phyloP scores from a whole-genome alignment of 2,329 filamentous ascomycete species.

The Pseudogymnoascus sp. region DNA sequence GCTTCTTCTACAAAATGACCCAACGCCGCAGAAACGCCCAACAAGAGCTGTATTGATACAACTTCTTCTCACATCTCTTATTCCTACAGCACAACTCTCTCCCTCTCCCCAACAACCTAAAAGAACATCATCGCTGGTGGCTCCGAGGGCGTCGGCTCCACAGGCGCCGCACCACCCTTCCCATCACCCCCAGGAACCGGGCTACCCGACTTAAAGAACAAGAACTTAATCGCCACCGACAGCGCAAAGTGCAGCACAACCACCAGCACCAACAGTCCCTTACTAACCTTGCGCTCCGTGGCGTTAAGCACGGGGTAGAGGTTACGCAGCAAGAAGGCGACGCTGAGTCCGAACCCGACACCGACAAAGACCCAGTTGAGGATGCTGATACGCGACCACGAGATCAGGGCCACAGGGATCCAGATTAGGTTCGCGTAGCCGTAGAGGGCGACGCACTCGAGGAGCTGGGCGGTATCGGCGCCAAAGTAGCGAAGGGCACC shows the following conservation, averaged over 20 bases:
- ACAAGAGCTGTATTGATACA: too few relatives aligned
- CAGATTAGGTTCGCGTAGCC: conserved; percentile 96
- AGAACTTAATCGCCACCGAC: conserved; percentile 85
- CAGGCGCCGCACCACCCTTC: not conserved
- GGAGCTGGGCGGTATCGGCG: conserved; percentile 81
- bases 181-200: conserved; percentile 30
- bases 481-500: conserved; percentile 90
- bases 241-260: conserved; percentile 81
- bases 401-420: conserved; percentile 88
- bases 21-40: not conserved
- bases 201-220: conserved; percentile 86
- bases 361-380: conserved; percentile 93
- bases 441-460: conserved; percentile 94
- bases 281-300: conserved; percentile 85
- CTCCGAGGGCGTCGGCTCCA: not conserved
- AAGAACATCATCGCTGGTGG: conserved; percentile 4
- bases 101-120: not conserved
- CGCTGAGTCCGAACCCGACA: conserved; percentile 74
- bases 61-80: not conserved
- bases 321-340: conserved; percentile 76
- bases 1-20: not conserved
- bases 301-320: conserved; percentile 86
- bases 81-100: not conserved
- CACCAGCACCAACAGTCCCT: conserved; percentile 76
- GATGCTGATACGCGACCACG: conserved; percentile 76